Evolutionary conservation across 2,329 filamentous ascomycete species (phyloP), one percentile per base, ranked within the genome.

Genomic region (Apiospora hydei): DNA sequence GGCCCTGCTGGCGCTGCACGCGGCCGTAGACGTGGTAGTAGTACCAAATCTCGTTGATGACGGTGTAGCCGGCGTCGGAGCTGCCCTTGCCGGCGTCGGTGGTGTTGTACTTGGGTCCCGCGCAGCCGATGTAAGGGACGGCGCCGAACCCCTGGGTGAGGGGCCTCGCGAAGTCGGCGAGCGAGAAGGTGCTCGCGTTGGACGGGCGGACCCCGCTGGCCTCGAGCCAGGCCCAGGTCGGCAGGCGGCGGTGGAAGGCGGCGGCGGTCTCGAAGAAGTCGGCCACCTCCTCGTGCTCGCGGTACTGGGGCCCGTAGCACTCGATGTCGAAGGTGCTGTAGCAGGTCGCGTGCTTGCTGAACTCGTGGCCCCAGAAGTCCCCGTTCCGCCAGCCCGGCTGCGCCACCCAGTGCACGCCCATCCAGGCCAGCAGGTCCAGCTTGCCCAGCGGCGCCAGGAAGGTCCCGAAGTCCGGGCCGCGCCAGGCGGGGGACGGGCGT

Each of bases 271-370:
- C 84, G 83, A 90, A 91, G 82, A 88, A 93, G 74, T 92, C 88
- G 46, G 90, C 83, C 0, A 92, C 85, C 34, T 92, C 90, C 73
- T 87, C 82, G 80, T 91, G 87, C 75, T 87, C 69, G 67, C 79
- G 78, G 78, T 90, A 89, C 73, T 84, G 77, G 6, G 89, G 88
- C 0, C 89, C 89, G 80, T 91, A 93, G 85, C 91, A 93, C 43
- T 88, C 86, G 7, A 85, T 81, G 77, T 92, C 89, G 78, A 93
- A 92, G 73, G 88, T 91, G 67, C 86, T 89, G 83, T 84, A 92
- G 84, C 91, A 93, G 18, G 90, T 92, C 3, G 86, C 90, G 80
- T 92, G 90, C 83, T 92, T 92, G 81, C 84, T 87, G 83, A 90
- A 92, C 78, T 92, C 90, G 82, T 92, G 90, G 51, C 81, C 90